Base-by-base conservation (phyloP, 495 filamentous ascomycete genomes). In the Chlorociboria aeruginascens region DNA sequence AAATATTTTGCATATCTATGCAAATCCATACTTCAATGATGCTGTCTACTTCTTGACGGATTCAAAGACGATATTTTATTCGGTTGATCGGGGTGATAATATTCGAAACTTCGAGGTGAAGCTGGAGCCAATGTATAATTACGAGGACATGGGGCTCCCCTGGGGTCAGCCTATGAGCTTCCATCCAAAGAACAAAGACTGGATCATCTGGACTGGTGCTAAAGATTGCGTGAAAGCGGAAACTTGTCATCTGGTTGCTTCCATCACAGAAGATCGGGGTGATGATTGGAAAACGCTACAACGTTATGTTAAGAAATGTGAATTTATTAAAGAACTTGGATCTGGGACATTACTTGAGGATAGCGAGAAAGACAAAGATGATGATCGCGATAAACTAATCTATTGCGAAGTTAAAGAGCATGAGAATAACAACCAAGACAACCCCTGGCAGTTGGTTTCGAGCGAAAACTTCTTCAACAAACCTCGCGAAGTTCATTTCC, bases 151-250 rank as follows among this genome's bases (percentile, higher is more conserved):
- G 20, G 51, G 49, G 1, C 30, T 73, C 3, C 71, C 71, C 28
- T 25, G 20, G 20, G 20, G 20, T 25, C 20, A 25, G 20, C 69
- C 83, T 6, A 57, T 89, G 46, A 63, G 69, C 34, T 97, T 97
- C 65, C 92, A 99, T 55, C 82, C 85, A 7, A 74, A 78, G 43
- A 72, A 85, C 50, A 77, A 72, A 52, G 79, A 95, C 54, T 95
- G 87, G 83, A 62, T 96, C 32, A 84, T 99, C 49, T 99, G 89
- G 89, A 82, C 79, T 35, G 89, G 89, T 32, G 69, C 75, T 40
- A 63, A 66, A 29, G 71, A 80, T 40, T 84, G 79, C 45, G 63
- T 54, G 7, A 62, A 63, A 35, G 42, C 51, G 6, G 58, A 60
- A 32, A 65, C 69, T 11, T 96, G 89, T 62, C 82, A 86, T 47